These are phyloP conservation scores for Fusarium phyllophilum DNA, from an alignment of 2,329 filamentous ascomycete genomes.

Conservation along the genomic window DNA sequence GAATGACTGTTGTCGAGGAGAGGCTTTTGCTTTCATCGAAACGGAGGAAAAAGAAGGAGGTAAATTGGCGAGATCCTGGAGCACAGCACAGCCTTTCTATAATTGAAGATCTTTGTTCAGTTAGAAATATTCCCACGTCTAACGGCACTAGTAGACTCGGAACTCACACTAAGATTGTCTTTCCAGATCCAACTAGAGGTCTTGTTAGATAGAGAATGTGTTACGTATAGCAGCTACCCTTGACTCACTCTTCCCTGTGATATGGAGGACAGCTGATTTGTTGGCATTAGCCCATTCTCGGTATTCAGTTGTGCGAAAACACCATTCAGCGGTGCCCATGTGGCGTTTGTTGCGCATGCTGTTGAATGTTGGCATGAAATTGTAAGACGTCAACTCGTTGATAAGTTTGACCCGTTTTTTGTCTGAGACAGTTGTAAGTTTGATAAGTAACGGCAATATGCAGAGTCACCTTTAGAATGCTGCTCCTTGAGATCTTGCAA, in stretches of 20 bases:
- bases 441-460: fast-evolving
- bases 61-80: neutral
- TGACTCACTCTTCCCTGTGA: conserved; percentile 26
- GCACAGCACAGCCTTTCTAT: neutral
- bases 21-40: neutral
- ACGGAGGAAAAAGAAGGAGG: neutral
- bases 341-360: conserved; percentile 20
- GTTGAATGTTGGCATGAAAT: conserved; percentile 12
- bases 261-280: neutral
- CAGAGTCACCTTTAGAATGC: neutral
- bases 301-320: neutral
- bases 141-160: fast-evolving
- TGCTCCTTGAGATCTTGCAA: neutral
- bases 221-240: fast-evolving
- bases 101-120: neutral
- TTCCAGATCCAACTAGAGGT: conserved; percentile 26
- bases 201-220: fast-evolving
- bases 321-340: conserved; percentile 19
- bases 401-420: neutral
- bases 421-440: neutral
- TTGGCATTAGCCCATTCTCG: neutral
- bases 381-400: conserved; percentile 2
- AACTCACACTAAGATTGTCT: conserved; percentile 15
- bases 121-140: neutral
- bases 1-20: neutral